Conservation (phyloP, 495 filamentous ascomycete genomes). For the Choiromyces venosus region DNA sequence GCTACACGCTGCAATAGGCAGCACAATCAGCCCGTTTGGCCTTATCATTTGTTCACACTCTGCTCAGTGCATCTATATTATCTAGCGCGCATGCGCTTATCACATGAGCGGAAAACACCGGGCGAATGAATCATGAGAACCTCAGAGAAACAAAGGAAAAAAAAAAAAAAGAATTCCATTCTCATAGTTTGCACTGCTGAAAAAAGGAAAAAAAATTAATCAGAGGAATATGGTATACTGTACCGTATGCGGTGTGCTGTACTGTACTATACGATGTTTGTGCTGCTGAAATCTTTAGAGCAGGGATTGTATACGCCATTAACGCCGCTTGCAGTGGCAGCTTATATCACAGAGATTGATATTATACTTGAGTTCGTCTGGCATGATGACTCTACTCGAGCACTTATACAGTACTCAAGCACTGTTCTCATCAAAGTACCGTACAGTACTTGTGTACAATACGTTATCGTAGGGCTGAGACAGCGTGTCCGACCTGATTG, state of each 20-base stretch:
- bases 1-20: not conserved
- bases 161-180: too few species aligned
- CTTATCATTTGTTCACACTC: not conserved
- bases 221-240: not conserved
- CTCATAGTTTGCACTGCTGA: too few species aligned
- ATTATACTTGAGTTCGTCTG: too few species aligned
- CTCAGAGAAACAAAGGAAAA: not conserved
- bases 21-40: not conserved
- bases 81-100: not conserved
- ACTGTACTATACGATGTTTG: not conserved
- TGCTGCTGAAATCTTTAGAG: not conserved
- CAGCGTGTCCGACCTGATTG: not conserved
- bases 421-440: not conserved
- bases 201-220: not conserved
- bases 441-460: too few species aligned
- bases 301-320: not conserved
- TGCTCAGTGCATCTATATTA: not conserved
- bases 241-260: too few species aligned
- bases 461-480: constrained; percentile 4
- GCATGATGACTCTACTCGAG: too few species aligned
- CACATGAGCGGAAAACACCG: not conserved
- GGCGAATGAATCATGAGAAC: not conserved
- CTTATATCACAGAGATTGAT: too few species aligned
- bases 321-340: not conserved
- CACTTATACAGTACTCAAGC: too few species aligned